These are phyloP conservation scores for Macrocybe gigantea DNA, from an alignment of 768 basidiomycete species.

Conservation along the genomic window DNA sequence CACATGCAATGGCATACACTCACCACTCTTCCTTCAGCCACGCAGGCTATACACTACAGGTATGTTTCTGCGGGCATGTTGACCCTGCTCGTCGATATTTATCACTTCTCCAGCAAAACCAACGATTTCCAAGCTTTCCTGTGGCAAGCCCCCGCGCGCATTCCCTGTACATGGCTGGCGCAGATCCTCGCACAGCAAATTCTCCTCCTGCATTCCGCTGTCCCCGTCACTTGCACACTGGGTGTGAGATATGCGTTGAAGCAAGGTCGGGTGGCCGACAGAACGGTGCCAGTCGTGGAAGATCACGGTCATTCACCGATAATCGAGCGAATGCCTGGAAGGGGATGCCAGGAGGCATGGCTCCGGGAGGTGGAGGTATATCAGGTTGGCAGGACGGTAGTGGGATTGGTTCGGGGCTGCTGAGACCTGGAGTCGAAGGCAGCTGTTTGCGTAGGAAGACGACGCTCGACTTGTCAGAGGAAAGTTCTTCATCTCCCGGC, in stretches of 20 bases:
- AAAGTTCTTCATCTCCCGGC: constrained; percentile 10
- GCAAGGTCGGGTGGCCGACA: constrained; percentile 34
- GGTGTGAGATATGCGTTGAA: constrained; percentile 75
- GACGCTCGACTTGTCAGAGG: constrained; percentile 9
- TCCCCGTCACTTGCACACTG: constrained; percentile 66
- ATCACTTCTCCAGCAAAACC: constrained; percentile 5
- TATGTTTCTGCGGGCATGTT: neutral
- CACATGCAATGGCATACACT: neutral
- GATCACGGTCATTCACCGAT: constrained; percentile 12
- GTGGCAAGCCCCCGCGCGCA: constrained; percentile 35
- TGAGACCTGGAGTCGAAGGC: constrained; percentile 48
- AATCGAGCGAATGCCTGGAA: constrained; percentile 22
- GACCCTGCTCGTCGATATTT: constrained; percentile 5
- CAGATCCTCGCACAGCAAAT: constrained; percentile 56
- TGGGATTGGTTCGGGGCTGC: constrained; percentile 67
- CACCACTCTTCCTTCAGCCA: neutral
- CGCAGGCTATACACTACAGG: neutral
- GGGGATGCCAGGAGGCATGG: constrained; percentile 25
- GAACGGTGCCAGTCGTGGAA: constrained; percentile 19
- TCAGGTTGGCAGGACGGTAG: constrained; percentile 73
- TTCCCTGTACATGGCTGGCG: constrained; percentile 52
- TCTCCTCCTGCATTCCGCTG: constrained; percentile 62
- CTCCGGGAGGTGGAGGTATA: constrained; percentile 42
- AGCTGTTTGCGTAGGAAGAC: constrained; percentile 52
- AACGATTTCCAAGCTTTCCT: constrained; percentile 6